Evolutionary conservation across 192 early-diverging fungal species (phyloP), one percentile per base, ranked within the genome.

Genomic region (Coemansia sp.): DNA sequence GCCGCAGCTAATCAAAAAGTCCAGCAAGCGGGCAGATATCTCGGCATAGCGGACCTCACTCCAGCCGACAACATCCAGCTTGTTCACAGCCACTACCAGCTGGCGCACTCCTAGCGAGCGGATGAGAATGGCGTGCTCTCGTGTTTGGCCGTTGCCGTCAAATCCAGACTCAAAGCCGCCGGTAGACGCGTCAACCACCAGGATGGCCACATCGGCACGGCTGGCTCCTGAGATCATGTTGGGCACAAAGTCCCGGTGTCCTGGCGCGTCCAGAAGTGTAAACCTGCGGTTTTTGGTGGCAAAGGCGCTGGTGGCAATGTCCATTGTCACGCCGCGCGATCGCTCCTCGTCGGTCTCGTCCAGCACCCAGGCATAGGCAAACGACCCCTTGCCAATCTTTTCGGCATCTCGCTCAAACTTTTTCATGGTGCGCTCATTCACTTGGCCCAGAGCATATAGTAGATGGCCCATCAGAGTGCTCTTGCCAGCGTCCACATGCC

Each of bases 211-310:
- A 82, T 99, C 97, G 0, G 97, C 97, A 78, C 90, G 70, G 11
- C 72, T 64, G 4, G 97, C 91, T 5, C 97, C 97, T 2, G 88
- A 87, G 56, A 99, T 97, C 95, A 99, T 98, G 64, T 95, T 94
- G n/a, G 97, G 95, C 45, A 99, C 88, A 71, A 99, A 99, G 74
- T 99, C 97, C 18, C 90, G 81, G 60, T 99, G 97, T 3, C 97
- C 97, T 3, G 97, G 97, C 3, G 95, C 92, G 63, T 99, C 97
- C 57, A 99, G 61, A 10, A 99, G 53, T 5, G 92, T 96, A 54
- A 95, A 95, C 26, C 77, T 68, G 17, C 86, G 79, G 26, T 87
- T 58, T 17, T 62, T 51, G 1, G 95, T 99, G 58, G 89, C 83
- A 67, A 99, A 99, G 51, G 86, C 81, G 25, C 81, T 88, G 40